Conservation (phyloP, 2,329 filamentous ascomycete genomes). For the Diaporthe nobilis region DNA sequence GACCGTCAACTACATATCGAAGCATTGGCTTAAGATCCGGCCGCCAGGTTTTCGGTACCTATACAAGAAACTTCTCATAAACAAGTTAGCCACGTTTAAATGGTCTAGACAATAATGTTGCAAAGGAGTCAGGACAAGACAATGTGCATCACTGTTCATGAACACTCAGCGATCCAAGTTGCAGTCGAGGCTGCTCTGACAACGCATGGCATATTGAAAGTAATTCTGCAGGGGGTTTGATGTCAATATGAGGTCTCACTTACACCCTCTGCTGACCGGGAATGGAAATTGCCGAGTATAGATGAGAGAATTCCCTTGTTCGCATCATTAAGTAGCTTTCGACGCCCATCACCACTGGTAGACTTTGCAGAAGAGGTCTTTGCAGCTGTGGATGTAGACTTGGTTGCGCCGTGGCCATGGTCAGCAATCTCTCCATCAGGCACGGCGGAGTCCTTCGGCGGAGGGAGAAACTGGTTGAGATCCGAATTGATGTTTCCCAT, state of each 20-base stretch:
- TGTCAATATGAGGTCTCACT: neutral
- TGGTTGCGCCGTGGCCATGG: neutral
- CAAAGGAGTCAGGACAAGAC: neutral
- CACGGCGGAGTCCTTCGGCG: neutral
- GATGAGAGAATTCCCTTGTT: neutral
- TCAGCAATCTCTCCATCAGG: neutral
- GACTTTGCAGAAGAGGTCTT: neutral
- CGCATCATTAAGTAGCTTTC: neutral
- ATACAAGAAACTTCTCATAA: neutral
- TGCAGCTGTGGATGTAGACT: neutral
- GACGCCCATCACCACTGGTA: too few species aligned
- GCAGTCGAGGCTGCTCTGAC: neutral
- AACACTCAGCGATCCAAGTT: neutral
- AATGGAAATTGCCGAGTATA: neutral
- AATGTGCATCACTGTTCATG: neutral
- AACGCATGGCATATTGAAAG: too few species aligned
- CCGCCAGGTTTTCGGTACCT: neutral
- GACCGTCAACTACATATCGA: neutral
- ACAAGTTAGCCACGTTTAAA: neutral
- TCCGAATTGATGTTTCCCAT: neutral
- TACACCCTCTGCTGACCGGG: neutral
- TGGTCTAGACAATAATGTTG: neutral
- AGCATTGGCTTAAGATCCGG: conserved; percentile 19
- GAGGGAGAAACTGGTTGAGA: neutral
- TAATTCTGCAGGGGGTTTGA: neutral